Conservation (phyloP, 768 basidiomycete species). For the Goffeauzyma gilvescens region DNA sequence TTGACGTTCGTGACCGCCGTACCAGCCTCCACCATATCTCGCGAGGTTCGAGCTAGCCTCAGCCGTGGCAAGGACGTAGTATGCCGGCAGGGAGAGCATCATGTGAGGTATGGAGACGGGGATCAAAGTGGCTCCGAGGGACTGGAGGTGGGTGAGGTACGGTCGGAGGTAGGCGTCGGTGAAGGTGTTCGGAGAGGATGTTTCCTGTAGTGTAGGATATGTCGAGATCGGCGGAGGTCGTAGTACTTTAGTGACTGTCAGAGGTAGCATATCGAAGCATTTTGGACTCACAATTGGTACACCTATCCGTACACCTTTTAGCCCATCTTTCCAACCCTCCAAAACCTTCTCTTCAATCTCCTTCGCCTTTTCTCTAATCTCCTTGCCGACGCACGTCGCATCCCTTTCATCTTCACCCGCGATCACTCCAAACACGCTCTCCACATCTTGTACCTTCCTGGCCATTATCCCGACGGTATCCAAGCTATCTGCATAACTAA, state of each 20-base stretch:
- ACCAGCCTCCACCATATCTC: slow-evolving; percentile 71
- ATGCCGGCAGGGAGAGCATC: slow-evolving; percentile 63
- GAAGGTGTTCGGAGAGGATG: not conserved
- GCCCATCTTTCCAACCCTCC: slow-evolving; percentile 3
- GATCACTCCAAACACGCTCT: slow-evolving; percentile 44
- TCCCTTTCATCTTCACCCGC: slow-evolving; percentile 50
- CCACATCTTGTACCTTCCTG: slow-evolving; percentile 37
- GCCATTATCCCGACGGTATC: slow-evolving; percentile 82
- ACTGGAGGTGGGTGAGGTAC: slow-evolving; percentile 35
- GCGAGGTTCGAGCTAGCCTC: slow-evolving; percentile 86
- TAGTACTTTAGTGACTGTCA: not conserved
- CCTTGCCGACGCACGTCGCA: slow-evolving; percentile 46
- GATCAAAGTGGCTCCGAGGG: slow-evolving; percentile 46
- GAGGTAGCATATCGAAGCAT: not conserved
- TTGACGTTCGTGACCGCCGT: slow-evolving; percentile 38
- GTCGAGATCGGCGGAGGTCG: not conserved
- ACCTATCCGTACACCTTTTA: slow-evolving; percentile 49
- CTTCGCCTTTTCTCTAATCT: slow-evolving; percentile 30
- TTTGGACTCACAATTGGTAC: slow-evolving; percentile 46
- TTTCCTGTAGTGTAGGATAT: slow-evolving; percentile 10
- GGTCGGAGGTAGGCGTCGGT: slow-evolving; percentile 14
- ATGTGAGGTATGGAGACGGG: slow-evolving; percentile 57
- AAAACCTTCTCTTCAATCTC: slow-evolving; percentile 9
- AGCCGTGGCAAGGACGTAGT: slow-evolving; percentile 87
- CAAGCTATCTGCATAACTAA: slow-evolving; percentile 83